phyloP scores from a whole-genome alignment of 2,329 filamentous ascomycete species.

The Colletotrichum cordylinicola region DNA sequence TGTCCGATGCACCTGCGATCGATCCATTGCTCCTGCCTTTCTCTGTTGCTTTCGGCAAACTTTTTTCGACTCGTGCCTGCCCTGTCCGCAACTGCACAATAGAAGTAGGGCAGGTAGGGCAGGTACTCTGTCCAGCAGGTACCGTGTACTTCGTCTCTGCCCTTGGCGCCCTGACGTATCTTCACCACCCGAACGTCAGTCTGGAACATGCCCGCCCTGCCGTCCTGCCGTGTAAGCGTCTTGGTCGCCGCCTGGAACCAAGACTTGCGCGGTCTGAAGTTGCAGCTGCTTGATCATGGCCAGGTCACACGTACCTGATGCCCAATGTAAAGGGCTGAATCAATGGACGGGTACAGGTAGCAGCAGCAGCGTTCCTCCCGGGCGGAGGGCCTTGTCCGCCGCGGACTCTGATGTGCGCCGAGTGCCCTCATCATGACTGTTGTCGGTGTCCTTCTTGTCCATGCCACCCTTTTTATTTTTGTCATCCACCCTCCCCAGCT shows the following conservation, averaged over 20 bases:
- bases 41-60: neutral
- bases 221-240: neutral
- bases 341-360: neutral
- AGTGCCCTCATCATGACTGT: constrained; percentile 9
- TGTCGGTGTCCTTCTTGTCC: neutral
- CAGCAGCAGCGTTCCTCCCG: neutral
- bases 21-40: neutral
- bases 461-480: neutral
- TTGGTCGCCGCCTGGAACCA: neutral
- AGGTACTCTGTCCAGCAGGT: neutral
- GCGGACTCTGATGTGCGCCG: neutral
- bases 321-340: neutral
- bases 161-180: neutral
- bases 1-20: neutral
- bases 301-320: neutral
- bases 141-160: neutral
- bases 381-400: neutral
- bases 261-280: neutral
- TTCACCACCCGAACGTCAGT: neutral
- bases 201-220: neutral
- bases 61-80: neutral
- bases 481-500: neutral
- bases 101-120: neutral
- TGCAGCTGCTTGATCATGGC: neutral
- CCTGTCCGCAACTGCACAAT: neutral